Conservation (phyloP, 352 stramenopile genomes). For the Pythium rhizo-oryzae region DNA sequence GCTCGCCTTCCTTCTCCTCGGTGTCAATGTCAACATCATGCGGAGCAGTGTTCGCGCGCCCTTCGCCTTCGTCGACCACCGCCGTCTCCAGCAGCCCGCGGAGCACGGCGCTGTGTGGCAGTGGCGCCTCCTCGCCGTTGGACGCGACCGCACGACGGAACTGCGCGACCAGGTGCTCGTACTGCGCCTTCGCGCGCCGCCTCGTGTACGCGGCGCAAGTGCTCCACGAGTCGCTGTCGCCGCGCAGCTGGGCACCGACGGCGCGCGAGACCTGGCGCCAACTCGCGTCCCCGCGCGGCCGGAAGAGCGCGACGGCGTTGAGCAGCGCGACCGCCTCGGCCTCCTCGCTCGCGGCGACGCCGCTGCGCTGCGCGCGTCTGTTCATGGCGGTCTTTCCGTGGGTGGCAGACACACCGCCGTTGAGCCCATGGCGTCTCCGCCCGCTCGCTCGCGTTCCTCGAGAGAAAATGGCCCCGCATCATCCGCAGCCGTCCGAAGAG, state of each 20-base stretch:
- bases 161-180: background rate
- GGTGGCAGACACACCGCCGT: too few species aligned
- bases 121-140: background rate
- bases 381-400: background rate
- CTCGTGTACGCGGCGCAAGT: background rate
- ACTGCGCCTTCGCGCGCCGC: slow-evolving; percentile 3
- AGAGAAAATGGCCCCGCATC: too few species aligned
- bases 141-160: background rate
- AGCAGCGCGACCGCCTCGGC: slow-evolving; percentile 8
- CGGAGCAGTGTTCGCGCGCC: too few species aligned
- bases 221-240: background rate
- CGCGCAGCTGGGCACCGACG: background rate
- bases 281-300: background rate
- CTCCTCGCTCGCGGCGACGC: slow-evolving; percentile 5
- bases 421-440: too few species aligned
- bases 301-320: slow-evolving; percentile 9
- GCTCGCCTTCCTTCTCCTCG: too few species aligned
- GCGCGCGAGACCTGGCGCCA: slow-evolving; percentile 8
- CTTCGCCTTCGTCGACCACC: background rate
- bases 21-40: too few species aligned
- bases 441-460: too few species aligned
- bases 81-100: slow-evolving; percentile 2
- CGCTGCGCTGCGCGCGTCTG: slow-evolving; percentile 2
- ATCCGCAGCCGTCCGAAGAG: too few species aligned
- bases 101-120: background rate